phyloP scores from a whole-genome alignment of 164 flowering plant species.

The Chimonanthus praecox region DNA sequence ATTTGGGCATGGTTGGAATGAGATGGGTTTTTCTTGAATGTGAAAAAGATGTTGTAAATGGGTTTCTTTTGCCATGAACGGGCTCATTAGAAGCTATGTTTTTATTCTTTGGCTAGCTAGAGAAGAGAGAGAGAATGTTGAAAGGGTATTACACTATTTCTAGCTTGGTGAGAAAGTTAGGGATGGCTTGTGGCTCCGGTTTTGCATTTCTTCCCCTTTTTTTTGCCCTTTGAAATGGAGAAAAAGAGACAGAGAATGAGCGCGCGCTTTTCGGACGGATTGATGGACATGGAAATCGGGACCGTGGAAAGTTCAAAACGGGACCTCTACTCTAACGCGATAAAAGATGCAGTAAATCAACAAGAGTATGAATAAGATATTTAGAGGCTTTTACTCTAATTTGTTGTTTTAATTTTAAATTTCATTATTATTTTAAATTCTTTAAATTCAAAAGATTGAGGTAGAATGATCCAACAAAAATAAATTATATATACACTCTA shows the following conservation, averaged over 20 bases:
- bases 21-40: conserved; percentile 1
- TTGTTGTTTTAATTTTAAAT: too few relatives aligned
- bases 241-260: not conserved
- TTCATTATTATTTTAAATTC: too few relatives aligned
- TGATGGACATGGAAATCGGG: too few relatives aligned
- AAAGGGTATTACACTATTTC: not conserved
- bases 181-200: conserved; percentile 50
- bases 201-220: conserved; percentile 13
- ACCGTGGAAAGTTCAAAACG: too few relatives aligned
- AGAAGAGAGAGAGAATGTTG: not conserved
- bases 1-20: conserved; percentile 19
- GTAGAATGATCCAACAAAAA: too few relatives aligned
- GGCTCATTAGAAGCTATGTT: not conserved
- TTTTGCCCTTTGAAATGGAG: not conserved
- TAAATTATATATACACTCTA: too few relatives aligned
- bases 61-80: conserved; percentile 9
- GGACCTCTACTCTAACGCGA: too few relatives aligned
- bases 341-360: too few relatives aligned
- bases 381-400: too few relatives aligned
- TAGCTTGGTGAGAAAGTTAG: conserved; percentile 34
- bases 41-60: conserved; percentile 2
- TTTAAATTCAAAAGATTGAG: too few relatives aligned
- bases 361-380: too few relatives aligned
- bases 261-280: not conserved
- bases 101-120: not conserved